A percentile compares a stretch with the other conserved stretches of the same genome.
These are phyloP conservation scores for Globisporangium echinulatum DNA, from an alignment of 352 stramenopile genomes.

Conservation along the genomic window DNA sequence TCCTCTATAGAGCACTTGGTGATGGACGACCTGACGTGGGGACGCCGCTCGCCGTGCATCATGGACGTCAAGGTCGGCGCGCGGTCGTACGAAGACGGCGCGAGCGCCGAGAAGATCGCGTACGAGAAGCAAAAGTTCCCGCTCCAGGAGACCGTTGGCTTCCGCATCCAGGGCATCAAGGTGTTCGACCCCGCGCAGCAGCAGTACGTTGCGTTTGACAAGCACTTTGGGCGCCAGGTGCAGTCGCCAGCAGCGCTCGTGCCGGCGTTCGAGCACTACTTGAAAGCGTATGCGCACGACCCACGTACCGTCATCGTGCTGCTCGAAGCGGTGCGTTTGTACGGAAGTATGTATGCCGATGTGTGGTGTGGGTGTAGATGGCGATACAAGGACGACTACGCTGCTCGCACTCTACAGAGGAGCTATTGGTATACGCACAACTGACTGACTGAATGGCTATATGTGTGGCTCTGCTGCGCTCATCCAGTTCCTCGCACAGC, in stretches of 20 bases:
- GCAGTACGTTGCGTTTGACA: conserved; percentile 78
- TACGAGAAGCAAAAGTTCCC: conserved; percentile 92
- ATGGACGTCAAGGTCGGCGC: conserved; percentile 97
- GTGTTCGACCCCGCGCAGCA: conserved; percentile 53
- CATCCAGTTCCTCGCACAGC: conserved; percentile 53
- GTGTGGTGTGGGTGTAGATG: too few relatives aligned
- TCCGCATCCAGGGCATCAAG: conserved; percentile 93
- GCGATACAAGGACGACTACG: not conserved
- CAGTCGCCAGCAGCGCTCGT: conserved; percentile 46
- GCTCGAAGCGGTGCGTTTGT: conserved; percentile 31
- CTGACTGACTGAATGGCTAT: not conserved
- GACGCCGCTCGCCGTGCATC: conserved; percentile 83
- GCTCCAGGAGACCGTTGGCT: conserved; percentile 86
- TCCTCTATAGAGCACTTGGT: conserved; percentile 67
- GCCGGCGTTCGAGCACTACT: conserved; percentile 74
- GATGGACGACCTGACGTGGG: conserved; percentile 87
- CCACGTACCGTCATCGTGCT: conserved; percentile 22
- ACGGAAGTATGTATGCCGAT: not conserved
- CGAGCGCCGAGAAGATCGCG: conserved; percentile 82
- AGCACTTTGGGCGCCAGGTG: conserved; percentile 80
- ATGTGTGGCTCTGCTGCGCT: not conserved
- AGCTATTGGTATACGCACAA: too few relatives aligned
- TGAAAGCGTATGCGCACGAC: conserved; percentile 28
- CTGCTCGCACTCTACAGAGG: not conserved
- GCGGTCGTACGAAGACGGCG: conserved; percentile 90